Percentiles rank a stretch among this genome's conserved stretches.
phyloP scores from a whole-genome alignment of 2,329 filamentous ascomycete genomes.

The Exophiala xenobiotica region DNA sequence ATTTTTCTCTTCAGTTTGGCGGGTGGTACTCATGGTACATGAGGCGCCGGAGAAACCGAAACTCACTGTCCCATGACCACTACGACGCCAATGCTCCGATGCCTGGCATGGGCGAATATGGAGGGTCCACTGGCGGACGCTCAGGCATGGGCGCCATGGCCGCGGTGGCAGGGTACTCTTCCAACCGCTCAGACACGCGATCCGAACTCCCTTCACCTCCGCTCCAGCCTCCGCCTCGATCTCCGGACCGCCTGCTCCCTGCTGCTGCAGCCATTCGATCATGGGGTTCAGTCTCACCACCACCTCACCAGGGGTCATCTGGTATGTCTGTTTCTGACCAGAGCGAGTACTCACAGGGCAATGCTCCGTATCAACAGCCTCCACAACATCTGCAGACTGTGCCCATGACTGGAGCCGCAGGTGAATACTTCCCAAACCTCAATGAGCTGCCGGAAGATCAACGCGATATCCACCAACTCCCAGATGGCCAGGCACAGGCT shows the following conservation, averaged over 20 bases:
- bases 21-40: slow-evolving; percentile 28
- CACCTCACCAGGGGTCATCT: slow-evolving; percentile 13
- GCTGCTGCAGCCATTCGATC: slow-evolving; percentile 10
- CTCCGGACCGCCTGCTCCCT: slow-evolving; percentile 23
- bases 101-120: slow-evolving; percentile 20
- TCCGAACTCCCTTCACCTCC: slow-evolving; percentile 27
- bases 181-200: slow-evolving; percentile 23
- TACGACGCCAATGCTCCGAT: slow-evolving; percentile 19
- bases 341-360: slow-evolving; percentile 22
- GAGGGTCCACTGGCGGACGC: slow-evolving; percentile 8
- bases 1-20: no score
- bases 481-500: slow-evolving; percentile 8
- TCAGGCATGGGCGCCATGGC: slow-evolving; percentile 20
- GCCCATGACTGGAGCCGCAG: not conserved
- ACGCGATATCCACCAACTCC: slow-evolving; percentile 14
- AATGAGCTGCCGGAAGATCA: slow-evolving; percentile 18
- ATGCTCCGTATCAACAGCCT: slow-evolving; percentile 3
- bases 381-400: slow-evolving; percentile 1
- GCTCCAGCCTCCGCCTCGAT: slow-evolving; percentile 20
- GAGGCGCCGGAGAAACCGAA: slow-evolving; percentile 23
- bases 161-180: slow-evolving; percentile 18
- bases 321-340: slow-evolving; percentile 24
- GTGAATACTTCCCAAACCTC: slow-evolving; percentile 5
- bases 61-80: slow-evolving; percentile 20
- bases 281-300: slow-evolving; percentile 14